Evolutionary conservation across 768 basidiomycete genomes (phyloP), one percentile per base, ranked within the genome.

Genomic region (Psilocybe azurescens): DNA sequence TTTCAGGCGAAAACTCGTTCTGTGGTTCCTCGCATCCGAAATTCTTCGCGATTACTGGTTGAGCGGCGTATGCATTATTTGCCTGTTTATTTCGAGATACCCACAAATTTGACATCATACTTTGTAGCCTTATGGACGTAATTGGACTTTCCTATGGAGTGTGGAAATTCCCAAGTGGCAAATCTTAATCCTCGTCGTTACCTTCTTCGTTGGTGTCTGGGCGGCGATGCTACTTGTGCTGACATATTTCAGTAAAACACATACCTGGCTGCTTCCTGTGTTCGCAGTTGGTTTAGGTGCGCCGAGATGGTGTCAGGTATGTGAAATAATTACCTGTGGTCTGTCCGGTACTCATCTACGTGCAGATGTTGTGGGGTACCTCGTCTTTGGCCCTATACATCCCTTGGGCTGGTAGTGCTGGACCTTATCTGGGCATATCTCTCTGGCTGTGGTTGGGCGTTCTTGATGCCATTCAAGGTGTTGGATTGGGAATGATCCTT

Each of bases 371-470:
- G 51, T 97, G 95, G 95, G 95, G 95, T 69, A 95, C 94, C 8
- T 97, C 95, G 4, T 95, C 94, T 33, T 84, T 97, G 48, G 95
- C 93, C 3, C 77, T 95, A 14, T 97, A 97, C 72, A 90, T 97
- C 61, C 94, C 95, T 4, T 97, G 95, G 95, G 95, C 91, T 2
- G 94, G 95, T 10, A 72, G 71, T 10, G 87, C 83, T 3, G 95
- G 95, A 16, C 93, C 95, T 24, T 97, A 96, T 72, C 86, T 97
- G 58, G 94, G 94, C 47, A 85, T 94, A 30, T 91, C 90, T 29
- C 79, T 97, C 33, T 97, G 95, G 95, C 80, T 97, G 47, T 97
- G 95, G 95, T 83, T 97, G 9, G 95, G 95, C 69, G 95, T 97
- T 49, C 81, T 97, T 47, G 95, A 95, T 73, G 94, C 95, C 36